Base-by-base conservation (phyloP, 768 basidiomycete genomes). In the Vararia minispora region DNA sequence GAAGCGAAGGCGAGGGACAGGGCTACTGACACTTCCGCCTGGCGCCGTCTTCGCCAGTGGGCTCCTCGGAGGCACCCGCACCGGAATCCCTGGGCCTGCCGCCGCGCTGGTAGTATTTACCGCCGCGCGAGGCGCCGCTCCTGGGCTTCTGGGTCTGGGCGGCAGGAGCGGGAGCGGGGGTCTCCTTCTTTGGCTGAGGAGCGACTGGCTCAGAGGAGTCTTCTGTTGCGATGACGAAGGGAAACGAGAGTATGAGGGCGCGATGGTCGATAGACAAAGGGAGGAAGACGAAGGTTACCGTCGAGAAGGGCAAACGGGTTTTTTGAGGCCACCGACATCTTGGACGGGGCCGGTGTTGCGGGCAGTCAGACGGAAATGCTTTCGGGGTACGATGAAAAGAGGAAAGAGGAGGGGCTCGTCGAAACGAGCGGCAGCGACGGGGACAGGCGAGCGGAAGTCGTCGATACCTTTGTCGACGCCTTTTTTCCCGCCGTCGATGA, bases 271-370 rank as follows among this genome's bases (percentile, higher is more conserved):
- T 28, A n/a, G 31, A 18, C 11, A 28, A 26, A 22, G 28, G 35
- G 14, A 23, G 22, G 27, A 28, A 27, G 14, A 14, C 39, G 33
- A 31, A 46, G 21, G 72, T 67, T 44, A 86, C 84, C 80, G 58
- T 79, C 77, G 61, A 88, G 69, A 64, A 87, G 54, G 61, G 84
- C 75, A 67, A 88, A 89, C 50, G 79, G 79, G 67, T 87, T 88
- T 74, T 66, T 77, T 58, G 76, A 76, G 67, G 80, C 85, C 75
- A 88, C 84, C 82, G 85, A 86, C 84, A 89, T 87, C 56, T 61
- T 74, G 64, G 72, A 68, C 72, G 76, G 76, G 70, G 75, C 72
- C 69, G 60, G n/a, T n/a, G n/a, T n/a, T 44, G 37, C 37, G 48
- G 47, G 50, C 55, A 49, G 47, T 54, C 51, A 48, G 54, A n/a